Conservation (phyloP, 108 stramenopile species). For the Cyclotella distinguenda region DNA sequence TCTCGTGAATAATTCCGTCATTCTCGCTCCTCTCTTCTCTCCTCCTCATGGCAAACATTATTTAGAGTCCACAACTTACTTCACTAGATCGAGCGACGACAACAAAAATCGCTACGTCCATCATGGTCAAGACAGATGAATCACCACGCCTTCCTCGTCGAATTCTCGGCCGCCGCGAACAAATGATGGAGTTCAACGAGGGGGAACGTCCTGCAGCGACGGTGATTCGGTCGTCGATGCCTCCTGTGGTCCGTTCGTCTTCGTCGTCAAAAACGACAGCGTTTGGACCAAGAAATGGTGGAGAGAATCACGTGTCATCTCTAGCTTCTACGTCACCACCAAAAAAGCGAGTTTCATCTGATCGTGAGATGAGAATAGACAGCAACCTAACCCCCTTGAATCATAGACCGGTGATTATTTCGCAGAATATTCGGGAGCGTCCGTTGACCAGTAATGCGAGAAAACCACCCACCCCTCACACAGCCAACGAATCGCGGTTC, state of each 20-base stretch:
- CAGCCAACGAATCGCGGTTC: conserved; percentile 38
- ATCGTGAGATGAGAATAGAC: conserved; percentile 1
- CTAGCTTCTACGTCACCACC: too few species aligned
- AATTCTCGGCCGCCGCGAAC: conserved; percentile 33
- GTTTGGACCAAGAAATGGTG: neutral
- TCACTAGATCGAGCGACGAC: too few species aligned
- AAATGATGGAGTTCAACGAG: conserved; percentile 61
- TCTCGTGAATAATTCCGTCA: too few species aligned
- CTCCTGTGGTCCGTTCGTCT: conserved; percentile 26
- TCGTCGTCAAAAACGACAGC: conserved; percentile 18
- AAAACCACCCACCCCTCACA: conserved; percentile 1
- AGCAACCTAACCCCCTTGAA: neutral
- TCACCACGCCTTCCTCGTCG: conserved; percentile 47
- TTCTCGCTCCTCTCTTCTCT: too few species aligned
- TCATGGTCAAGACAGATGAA: neutral
- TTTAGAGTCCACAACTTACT: too few species aligned
- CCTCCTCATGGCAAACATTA: too few species aligned
- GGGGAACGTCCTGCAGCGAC: conserved; percentile 67
- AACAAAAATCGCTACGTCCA: neutral
- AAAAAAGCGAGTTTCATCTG: neutral
- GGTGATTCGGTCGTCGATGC: conserved; percentile 57
- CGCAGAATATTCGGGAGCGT: conserved; percentile 45
- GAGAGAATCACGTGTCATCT: neutral
- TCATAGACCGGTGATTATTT: conserved; percentile 31
- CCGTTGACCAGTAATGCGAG: neutral